A percentile compares a stretch with the other conserved stretches of the same genome.
These are phyloP conservation scores for Selaginella moellendorffii DNA, from an alignment of 75 land plant species.

Conservation along the genomic window DNA sequence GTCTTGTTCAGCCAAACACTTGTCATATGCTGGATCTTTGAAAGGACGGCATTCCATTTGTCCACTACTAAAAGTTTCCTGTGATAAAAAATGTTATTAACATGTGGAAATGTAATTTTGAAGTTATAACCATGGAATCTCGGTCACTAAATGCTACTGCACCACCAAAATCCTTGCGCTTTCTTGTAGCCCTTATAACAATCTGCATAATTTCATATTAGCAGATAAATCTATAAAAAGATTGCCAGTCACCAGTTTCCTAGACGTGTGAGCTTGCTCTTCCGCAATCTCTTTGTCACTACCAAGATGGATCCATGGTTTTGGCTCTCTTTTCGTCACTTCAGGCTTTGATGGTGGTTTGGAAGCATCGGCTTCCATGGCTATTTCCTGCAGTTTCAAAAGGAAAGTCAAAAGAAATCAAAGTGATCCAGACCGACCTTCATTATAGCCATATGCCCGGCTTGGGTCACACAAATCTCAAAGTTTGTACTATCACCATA, in stretches of 20 bases:
- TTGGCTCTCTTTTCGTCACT: slow-evolving; percentile 8
- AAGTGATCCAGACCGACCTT: slow-evolving; percentile 7
- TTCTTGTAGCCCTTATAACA: slow-evolving; percentile 18
- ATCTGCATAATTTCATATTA: slow-evolving; percentile 8
- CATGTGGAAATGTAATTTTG: not conserved
- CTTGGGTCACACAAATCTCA: slow-evolving; percentile 4
- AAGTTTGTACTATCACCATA: slow-evolving; percentile 16
- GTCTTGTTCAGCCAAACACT: slow-evolving; percentile 24
- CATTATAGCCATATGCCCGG: slow-evolving; percentile 1
- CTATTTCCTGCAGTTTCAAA: slow-evolving; percentile 2
- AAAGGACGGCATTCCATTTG: slow-evolving; percentile 33
- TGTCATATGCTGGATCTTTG: slow-evolving; percentile 29
- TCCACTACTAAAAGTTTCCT: slow-evolving; percentile 34
- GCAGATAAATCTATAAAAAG: not conserved
- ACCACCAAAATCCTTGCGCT: slow-evolving; percentile 22
- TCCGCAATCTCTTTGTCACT: slow-evolving; percentile 18
- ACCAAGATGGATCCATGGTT: slow-evolving; percentile 15
- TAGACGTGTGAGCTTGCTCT: not conserved
- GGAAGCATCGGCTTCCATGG: not conserved
- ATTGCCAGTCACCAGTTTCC: slow-evolving; percentile 10
- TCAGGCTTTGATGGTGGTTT: slow-evolving; percentile 4
- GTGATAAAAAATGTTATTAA: not conserved
- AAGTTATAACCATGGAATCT: slow-evolving; percentile 15
- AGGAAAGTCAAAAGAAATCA: not conserved
- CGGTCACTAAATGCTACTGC: slow-evolving; percentile 12